Conservation (phyloP, 768 basidiomycete genomes). For the Pholiota microspora region DNA sequence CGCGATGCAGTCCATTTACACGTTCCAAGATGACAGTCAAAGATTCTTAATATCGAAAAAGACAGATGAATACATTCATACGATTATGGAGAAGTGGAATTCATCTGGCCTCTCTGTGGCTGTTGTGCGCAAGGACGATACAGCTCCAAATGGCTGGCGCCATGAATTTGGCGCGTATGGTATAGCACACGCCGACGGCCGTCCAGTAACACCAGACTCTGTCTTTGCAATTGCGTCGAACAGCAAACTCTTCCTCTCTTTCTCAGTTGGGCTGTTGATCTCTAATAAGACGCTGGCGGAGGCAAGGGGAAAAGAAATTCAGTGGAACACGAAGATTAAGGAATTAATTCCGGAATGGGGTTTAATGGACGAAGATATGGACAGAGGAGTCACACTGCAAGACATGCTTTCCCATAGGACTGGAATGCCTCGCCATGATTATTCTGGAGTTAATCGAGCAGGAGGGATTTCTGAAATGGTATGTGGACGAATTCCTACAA, state of each 20-base stretch:
- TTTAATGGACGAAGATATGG: slow-evolving; percentile 35
- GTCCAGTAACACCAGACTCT: slow-evolving; percentile 40
- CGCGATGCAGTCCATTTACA: neutral
- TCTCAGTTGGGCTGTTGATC: slow-evolving; percentile 38
- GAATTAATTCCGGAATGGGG: slow-evolving; percentile 40
- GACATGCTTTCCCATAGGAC: slow-evolving; percentile 44
- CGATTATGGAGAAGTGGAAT: slow-evolving; percentile 32
- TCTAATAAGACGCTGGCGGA: slow-evolving; percentile 33
- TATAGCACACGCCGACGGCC: slow-evolving; percentile 28
- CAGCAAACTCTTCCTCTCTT: slow-evolving; percentile 39
- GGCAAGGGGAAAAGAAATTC: slow-evolving; percentile 26
- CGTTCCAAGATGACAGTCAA: neutral
- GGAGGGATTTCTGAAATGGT: slow-evolving; percentile 38
- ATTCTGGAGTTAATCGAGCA: slow-evolving; percentile 25
- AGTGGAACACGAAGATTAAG: slow-evolving; percentile 35
- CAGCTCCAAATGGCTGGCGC: slow-evolving; percentile 29
- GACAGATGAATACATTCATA: slow-evolving; percentile 24
- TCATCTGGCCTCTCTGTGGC: slow-evolving; percentile 40
- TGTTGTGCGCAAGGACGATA: slow-evolving; percentile 33
- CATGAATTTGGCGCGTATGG: slow-evolving; percentile 40
- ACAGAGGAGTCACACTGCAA: slow-evolving; percentile 31
- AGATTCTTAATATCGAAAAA: slow-evolving; percentile 19
- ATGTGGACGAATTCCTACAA: neutral
- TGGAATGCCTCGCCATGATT: slow-evolving; percentile 45
- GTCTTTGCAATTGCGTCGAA: slow-evolving; percentile 45